Percentiles rank a stretch among this genome's conserved stretches.
Conservation (phyloP, 176 grass and related monocot genomes). For the Oryza punctata region DNA sequence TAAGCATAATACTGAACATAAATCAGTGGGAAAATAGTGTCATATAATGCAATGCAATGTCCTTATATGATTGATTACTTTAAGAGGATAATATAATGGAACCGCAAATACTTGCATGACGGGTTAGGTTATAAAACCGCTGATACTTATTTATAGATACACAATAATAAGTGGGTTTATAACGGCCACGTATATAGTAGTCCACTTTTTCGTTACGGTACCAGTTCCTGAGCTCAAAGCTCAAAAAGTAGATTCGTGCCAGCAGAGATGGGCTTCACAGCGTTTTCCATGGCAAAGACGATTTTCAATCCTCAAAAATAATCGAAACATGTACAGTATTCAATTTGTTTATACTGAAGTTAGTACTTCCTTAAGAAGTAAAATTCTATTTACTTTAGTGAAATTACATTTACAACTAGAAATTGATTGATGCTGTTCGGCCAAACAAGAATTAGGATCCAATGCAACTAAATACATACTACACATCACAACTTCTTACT, state of each 20-base stretch:
- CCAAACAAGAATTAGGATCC: background rate
- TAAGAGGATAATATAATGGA: background rate
- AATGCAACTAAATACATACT: slow-evolving; percentile 4
- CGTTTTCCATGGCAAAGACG: slow-evolving; percentile 17
- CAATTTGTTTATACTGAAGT: slow-evolving; percentile 31
- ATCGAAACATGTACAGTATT: background rate
- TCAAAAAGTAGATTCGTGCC: slow-evolving; percentile 8
- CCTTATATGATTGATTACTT: background rate
- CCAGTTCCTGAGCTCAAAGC: background rate
- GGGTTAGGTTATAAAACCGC: slow-evolving; percentile 4
- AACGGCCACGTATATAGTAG: slow-evolving; percentile 9
- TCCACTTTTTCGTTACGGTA: background rate
- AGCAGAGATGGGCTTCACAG: background rate
- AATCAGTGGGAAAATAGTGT: slow-evolving; percentile 7
- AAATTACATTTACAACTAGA: slow-evolving; percentile 19
- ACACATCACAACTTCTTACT: background rate
- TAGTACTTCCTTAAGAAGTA: background rate
- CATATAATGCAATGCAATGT: slow-evolving; percentile 30
- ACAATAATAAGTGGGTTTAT: slow-evolving; percentile 25
- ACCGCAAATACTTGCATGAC: slow-evolving; percentile 4
- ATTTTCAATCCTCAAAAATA: background rate
- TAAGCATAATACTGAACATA: slow-evolving; percentile 29
- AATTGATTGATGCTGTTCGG: background rate
- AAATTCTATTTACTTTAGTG: background rate
- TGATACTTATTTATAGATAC: slow-evolving; percentile 2